Conservation (phyloP, 495 filamentous ascomycete species). For the Parachaetomium inaequale region DNA sequence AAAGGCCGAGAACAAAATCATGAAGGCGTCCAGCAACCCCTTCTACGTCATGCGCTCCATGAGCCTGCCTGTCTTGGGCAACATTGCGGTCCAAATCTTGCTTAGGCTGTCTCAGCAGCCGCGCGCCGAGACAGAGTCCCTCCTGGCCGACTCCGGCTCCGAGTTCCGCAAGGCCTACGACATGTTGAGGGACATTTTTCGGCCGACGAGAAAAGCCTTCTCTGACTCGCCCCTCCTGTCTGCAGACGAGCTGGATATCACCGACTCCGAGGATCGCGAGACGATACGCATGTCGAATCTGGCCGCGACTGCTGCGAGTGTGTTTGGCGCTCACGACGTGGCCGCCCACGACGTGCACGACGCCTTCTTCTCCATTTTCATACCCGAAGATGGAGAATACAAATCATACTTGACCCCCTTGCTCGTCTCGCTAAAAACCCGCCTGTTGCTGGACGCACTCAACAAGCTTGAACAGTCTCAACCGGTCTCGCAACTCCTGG, state of each 20-base stretch:
- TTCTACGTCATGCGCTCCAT: slow-evolving; percentile 35
- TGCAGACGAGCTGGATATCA: slow-evolving; percentile 66
- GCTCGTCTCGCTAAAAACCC: slow-evolving; percentile 81
- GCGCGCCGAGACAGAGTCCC: slow-evolving; percentile 62
- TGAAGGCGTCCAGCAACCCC: slow-evolving; percentile 32
- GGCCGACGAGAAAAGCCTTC: slow-evolving; percentile 76
- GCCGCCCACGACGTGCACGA: slow-evolving; percentile 79
- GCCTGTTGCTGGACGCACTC: slow-evolving; percentile 73
- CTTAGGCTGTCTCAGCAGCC: slow-evolving; percentile 44
- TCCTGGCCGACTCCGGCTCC: slow-evolving; percentile 68
- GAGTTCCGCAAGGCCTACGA: slow-evolving; percentile 78
- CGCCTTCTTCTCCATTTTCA: slow-evolving; percentile 78
- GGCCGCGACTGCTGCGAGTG: slow-evolving; percentile 75
- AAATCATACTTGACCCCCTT: slow-evolving; percentile 62
- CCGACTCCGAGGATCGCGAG: slow-evolving; percentile 62
- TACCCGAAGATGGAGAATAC: slow-evolving; percentile 60
- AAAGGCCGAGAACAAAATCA: slow-evolving; percentile 27
- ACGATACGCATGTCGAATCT: slow-evolving; percentile 84
- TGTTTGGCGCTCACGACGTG: slow-evolving; percentile 81
- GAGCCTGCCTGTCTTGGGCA: slow-evolving; percentile 43
- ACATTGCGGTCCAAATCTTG: slow-evolving; percentile 45
- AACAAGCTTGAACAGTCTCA: slow-evolving; percentile 53
- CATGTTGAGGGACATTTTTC: slow-evolving; percentile 73
- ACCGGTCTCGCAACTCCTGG: slow-evolving; percentile 61
- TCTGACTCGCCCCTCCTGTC: slow-evolving; percentile 68